Percentiles rank a stretch among this genome's conserved stretches.
These are phyloP conservation scores for Austroboletus eburneus DNA, from an alignment of 768 basidiomycete species.

Conservation along the genomic window DNA sequence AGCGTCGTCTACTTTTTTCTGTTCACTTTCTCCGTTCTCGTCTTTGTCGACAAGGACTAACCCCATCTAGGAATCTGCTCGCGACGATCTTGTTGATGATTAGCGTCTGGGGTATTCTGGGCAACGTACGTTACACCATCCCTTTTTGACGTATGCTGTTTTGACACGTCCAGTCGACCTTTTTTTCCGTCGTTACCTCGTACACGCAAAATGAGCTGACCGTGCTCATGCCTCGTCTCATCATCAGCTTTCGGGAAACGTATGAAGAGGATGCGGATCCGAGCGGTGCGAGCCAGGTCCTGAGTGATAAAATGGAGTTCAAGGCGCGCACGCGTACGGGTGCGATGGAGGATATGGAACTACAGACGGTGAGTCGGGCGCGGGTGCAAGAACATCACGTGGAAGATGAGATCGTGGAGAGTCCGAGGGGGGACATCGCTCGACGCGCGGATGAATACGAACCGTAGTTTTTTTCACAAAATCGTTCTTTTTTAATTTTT, in stretches of 20 bases:
- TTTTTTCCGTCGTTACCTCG: constrained; percentile 12
- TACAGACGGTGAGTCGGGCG: not conserved
- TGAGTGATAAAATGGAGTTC: constrained; percentile 12
- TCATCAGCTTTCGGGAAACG: constrained; percentile 19
- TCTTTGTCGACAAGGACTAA: not conserved
- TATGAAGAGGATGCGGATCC: constrained; percentile 6
- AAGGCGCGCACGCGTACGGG: not conserved
- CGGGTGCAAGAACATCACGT: too few species aligned
- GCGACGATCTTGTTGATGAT: constrained; percentile 16
- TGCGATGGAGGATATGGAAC: constrained; percentile 1
- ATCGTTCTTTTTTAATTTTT: too few species aligned
- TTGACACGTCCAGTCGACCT: not conserved
- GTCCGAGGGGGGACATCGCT: too few species aligned
- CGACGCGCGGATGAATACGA: too few species aligned
- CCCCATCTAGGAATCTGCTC: constrained; percentile 9
- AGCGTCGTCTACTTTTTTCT: constrained; percentile 18
- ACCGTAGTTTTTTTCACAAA: too few species aligned
- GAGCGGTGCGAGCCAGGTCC: not conserved
- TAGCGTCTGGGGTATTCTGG: constrained; percentile 9
- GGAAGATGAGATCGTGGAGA: too few species aligned
- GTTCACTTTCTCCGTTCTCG: constrained; percentile 5
- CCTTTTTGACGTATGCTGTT: not conserved
- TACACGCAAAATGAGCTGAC: constrained; percentile 16
- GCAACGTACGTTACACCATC: constrained; percentile 2
- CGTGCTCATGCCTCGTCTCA: constrained; percentile 16